Evolutionary conservation across 2,329 filamentous ascomycete species (phyloP), one percentile per base, ranked within the genome.

Genomic region (Chalara sp.): DNA sequence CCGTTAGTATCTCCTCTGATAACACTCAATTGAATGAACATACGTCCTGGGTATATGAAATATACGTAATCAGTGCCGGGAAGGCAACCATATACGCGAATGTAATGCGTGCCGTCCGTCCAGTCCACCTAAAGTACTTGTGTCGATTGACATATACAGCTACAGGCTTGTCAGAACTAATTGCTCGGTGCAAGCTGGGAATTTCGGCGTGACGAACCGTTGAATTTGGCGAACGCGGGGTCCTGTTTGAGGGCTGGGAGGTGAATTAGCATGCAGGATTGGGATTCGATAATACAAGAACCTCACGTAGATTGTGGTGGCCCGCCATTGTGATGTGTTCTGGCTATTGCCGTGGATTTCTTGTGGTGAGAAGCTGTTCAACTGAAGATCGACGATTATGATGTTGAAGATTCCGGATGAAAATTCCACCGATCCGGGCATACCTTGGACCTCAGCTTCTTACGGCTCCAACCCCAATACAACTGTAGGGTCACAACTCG

Each of bases 111-210:
- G 89, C 89, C 44, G 89, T 95, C 64, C 87, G 79, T 48, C 83
- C 80, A 35, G 87, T 97, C 89, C 89, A 97, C 70, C 89, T 81
- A 80, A 97, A 99, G 80, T 89, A 96, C 73, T 89, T 89, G 80
- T 91, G 86, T 59, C 93, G 86, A 75, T 88, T 89, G 65, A 80
- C 76, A 65, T 79, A 81, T 83, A 96, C 87, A 68, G 86, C 91
- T 96, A 64, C 11, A 21, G 21, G 21, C 21, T 21, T 21, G 21
- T 21, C 21, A 21, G 21, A 21, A 21, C 37, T 37, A 21, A 21
- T 21, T 21, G 21, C 21, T 21, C 21, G 21, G 3, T 21, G 21
- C 21, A 21, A 21, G 21, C 21, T 21, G 3, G 21, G 21, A 2
- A 21, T 21, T 2, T 21, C 21, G 3, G 21, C 21, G 21, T 44